Evolutionary conservation across 208 protist genomes (phyloP), one percentile per base, ranked within the genome.

Genomic region (Lotmaria passim): DNA sequence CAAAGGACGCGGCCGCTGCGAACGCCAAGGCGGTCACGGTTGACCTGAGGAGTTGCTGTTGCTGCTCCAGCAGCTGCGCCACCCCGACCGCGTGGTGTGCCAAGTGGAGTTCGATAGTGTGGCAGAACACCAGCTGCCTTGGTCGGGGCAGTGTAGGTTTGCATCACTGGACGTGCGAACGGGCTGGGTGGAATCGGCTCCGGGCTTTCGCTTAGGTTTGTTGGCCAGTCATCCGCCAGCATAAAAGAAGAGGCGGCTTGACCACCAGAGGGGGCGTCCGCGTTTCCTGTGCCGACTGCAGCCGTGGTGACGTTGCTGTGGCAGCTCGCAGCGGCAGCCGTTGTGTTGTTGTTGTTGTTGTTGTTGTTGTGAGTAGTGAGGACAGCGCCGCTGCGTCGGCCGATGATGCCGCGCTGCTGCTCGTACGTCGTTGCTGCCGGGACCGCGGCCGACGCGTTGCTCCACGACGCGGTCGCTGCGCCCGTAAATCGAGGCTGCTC

Each of bases 121-220:
- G 28, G 30, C 6, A 15, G 23, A 3, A 21, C n/a, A 6, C 39
- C 39, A 21, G 36, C 34, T 11, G n/a, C 64, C 23, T n/a, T n/a
- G n/a, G 12, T 7, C 19, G 46, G 26, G 15, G 48, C 19, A 0
- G 8, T 7, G 31, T 23, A 21, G 24, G 24, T 51, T 33, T 59
- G 33, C 1, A 57, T 30, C 15, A 33, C 50, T 8, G 62, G 61
- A 33, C 38, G 60, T 14, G 36, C 48, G 34, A 14, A 11, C 0
- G 62, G 70, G 8, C 61, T 69, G 21, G 70, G 70, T 23, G 62
- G 70, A 15, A 23, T 24, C 1, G 70, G 70, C 62, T 76, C 70
- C 10, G 70, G 70, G 39, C 70, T 76, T 39, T 64, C 46, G n/a
- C 62, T 76, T 21, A 57, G 10, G 10, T 19, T 31, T 28, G 14